Evolutionary conservation across 371 early-diverging fungal species (phyloP), one percentile per base, ranked within the genome.

Genomic region (Zychaea mexicana): DNA sequence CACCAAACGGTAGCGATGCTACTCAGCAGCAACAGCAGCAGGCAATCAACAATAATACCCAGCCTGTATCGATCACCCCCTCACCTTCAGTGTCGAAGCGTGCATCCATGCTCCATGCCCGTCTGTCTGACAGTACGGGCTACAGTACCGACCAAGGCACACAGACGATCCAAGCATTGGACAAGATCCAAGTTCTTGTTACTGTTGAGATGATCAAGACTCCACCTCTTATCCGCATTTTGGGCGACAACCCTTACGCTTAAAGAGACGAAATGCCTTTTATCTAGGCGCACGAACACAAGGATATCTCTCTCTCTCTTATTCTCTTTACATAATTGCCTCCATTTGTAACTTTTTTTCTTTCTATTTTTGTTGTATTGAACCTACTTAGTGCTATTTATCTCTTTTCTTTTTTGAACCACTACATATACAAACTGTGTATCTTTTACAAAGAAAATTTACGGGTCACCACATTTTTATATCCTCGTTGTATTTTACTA

Each of bases 211-310:
- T 85, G 42, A 72, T 76, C 22, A 77, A 81, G 45, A 88, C 88
- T 9, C 92, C 91, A 10, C 90, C 90, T 27, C 80, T 85, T n/a
- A 85, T 89, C 72, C 87, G 87, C 67, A 68, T 90, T 38, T 66
- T 84, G 57, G 86, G 88, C n/a, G 84, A 82, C 63, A 85, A 90
- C 60, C 90, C 89, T 22, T 81, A 71, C 53, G 77, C 80, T 47
- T 79, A 68, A 76, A 56, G 30, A 65, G 2, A 33, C 27, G 24
- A 21, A 30, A 15, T n/a, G 17, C 10, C 28, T 22, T 53, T 30
- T 53, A 12, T 53, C 26, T 22, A 17, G 17, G 10, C 30, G 7
- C 9, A 15, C 30, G n/a, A 53, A 27, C 12, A 27, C 24, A n/a
- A 30, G n/a, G 19, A 15, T 28, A 9, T 30, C 26, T 53, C 26